A percentile compares a stretch with the other conserved stretches of the same genome.
phyloP scores from a whole-genome alignment of 2,329 filamentous ascomycete species.

The Pyrenophora tritici-repentis region DNA sequence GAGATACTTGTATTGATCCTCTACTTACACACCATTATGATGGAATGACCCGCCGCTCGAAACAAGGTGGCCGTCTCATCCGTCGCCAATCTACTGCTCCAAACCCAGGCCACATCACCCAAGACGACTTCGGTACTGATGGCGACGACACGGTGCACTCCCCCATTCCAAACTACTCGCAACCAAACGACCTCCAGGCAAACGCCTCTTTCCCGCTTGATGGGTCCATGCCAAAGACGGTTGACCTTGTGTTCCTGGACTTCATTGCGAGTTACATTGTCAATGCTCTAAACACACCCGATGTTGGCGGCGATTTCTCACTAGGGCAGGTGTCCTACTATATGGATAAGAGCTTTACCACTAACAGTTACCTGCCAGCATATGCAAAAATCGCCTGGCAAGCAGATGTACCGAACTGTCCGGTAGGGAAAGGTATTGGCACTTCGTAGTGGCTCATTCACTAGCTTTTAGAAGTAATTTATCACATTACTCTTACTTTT shows the following conservation, averaged over 20 bases:
- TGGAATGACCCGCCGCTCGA: conserved; percentile 29
- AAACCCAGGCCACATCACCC: conserved; percentile 59
- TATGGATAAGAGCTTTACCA: conserved; percentile 49
- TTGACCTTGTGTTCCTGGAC: conserved; percentile 61
- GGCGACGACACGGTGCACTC: conserved; percentile 62
- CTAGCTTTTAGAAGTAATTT: too few relatives aligned
- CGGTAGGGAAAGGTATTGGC: conserved; percentile 45
- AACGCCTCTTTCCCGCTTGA: conserved; percentile 55
- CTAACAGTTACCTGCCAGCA: conserved; percentile 49
- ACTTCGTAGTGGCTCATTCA: neutral
- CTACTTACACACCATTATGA: conserved; percentile 39
- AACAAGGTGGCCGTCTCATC: conserved; percentile 50
- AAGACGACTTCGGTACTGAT: conserved; percentile 61
- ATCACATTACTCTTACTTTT: too few relatives aligned
- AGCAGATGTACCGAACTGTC: conserved; percentile 47
- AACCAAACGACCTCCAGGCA: conserved; percentile 58
- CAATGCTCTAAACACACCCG: conserved; percentile 38
- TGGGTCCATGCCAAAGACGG: conserved; percentile 50
- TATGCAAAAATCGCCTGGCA: conserved; percentile 52
- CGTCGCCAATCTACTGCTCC: conserved; percentile 54
- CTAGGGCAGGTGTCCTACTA: conserved; percentile 44
- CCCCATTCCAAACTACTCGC: conserved; percentile 52
- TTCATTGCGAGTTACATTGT: conserved; percentile 51
- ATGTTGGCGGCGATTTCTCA: conserved; percentile 41
- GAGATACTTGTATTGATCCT: conserved; percentile 58